Conservation (phyloP, 192 early-diverging fungal species). For the Dimargaris xerosporica region DNA sequence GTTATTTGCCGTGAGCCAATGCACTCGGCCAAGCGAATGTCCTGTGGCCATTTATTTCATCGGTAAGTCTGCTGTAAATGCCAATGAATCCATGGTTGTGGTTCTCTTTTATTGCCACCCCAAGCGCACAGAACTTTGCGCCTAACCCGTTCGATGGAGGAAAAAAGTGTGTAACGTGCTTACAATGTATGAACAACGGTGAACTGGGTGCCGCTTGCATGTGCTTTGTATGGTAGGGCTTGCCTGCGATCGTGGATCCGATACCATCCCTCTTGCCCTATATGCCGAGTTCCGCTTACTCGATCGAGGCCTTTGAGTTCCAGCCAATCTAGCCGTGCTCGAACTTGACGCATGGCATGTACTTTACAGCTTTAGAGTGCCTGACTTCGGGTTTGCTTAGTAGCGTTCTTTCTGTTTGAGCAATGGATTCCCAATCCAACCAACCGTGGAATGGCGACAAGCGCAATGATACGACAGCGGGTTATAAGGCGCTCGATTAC, state of each 20-base stretch:
- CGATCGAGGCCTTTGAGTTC: too few relatives aligned
- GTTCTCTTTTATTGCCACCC: not conserved
- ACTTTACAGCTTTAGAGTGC: too few relatives aligned
- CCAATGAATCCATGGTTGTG: not conserved
- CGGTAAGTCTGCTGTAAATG: not conserved
- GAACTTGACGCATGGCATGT: too few relatives aligned
- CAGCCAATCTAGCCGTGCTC: too few relatives aligned
- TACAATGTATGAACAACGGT: not conserved
- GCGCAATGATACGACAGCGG: too few relatives aligned
- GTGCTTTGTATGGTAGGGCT: not conserved
- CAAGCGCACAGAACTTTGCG: not conserved
- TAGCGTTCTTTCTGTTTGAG: too few relatives aligned
- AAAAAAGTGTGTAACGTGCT: not conserved
- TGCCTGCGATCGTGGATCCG: slow-evolving; percentile 8
- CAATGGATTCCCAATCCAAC: too few relatives aligned
- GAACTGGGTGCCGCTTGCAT: not conserved
- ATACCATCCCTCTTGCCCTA: slow-evolving; percentile 8
- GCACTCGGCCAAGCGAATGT: slow-evolving; percentile 1
- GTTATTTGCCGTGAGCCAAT: slow-evolving; percentile 11
- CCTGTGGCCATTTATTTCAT: slow-evolving; percentile 6
- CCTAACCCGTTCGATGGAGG: not conserved
- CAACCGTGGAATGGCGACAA: too few relatives aligned
- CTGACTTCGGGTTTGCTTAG: too few relatives aligned
- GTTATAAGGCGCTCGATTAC: too few relatives aligned
- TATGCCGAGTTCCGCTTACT: slow-evolving; percentile 9